A percentile compares a stretch with the other conserved stretches of the same genome.
Conservation (phyloP, 495 filamentous ascomycete species). For the Sordaria brevicollis region DNA sequence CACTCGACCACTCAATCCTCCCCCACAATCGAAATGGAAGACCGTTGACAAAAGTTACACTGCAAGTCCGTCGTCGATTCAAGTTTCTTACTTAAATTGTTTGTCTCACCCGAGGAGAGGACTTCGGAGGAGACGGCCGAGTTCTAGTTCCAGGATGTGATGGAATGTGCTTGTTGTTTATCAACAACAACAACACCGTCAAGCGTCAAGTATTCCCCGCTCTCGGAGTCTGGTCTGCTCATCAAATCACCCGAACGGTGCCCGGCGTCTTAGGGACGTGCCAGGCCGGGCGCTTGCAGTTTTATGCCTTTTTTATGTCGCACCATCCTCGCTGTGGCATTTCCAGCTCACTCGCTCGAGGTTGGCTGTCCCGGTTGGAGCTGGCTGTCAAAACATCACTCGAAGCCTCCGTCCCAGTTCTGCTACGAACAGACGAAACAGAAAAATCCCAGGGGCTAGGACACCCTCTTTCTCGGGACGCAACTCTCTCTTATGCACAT, state of each 20-base stretch:
- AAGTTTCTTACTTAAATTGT: neutral
- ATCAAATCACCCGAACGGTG: neutral
- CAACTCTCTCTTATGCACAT: neutral
- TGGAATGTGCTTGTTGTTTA: neutral
- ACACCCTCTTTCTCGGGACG: neutral
- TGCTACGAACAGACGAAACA: neutral
- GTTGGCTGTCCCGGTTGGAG: neutral
- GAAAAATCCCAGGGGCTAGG: neutral
- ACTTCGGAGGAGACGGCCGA: neutral
- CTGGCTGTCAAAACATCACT: neutral
- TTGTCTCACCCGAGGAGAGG: neutral
- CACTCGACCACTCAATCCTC: neutral
- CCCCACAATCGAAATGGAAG: neutral
- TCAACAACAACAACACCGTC: neutral
- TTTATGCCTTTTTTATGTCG: neutral
- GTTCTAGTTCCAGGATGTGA: too few relatives aligned
- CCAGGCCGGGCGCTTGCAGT: neutral
- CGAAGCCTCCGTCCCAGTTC: too few relatives aligned
- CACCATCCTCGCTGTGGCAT: neutral
- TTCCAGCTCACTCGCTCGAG: too few relatives aligned
- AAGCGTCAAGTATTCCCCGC: neutral
- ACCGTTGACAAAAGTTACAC: neutral
- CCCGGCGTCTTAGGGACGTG: neutral
- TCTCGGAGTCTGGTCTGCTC: too few relatives aligned
- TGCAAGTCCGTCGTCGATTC: neutral